Evolutionary conservation across 2,329 filamentous ascomycete genomes (phyloP).

Genomic region (Alternaria conjuncta): DNA sequence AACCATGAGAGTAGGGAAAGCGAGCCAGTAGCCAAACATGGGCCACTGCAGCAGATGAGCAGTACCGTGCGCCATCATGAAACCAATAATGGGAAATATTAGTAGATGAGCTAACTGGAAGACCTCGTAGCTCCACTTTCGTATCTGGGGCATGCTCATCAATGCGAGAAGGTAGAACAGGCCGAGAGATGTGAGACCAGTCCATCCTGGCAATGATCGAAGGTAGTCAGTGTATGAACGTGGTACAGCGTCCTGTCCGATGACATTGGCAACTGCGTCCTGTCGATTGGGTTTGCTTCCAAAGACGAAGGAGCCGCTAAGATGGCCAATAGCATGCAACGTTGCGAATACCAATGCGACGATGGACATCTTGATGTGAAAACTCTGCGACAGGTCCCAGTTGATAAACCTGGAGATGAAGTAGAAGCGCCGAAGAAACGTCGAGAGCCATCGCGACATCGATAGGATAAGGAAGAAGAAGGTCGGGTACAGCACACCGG

Average conservation of each 20-base stretch:
- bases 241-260: conserved; percentile 55
- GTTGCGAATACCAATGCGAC: conserved; percentile 59
- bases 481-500: conserved; percentile 63
- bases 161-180: conserved; percentile 59
- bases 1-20: conserved; percentile 60
- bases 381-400: conserved; percentile 62
- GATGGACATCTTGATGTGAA: conserved; percentile 63
- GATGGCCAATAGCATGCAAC: conserved; percentile 61
- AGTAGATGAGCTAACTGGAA: conserved; percentile 65
- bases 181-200: conserved; percentile 57
- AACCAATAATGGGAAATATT: conserved; percentile 64
- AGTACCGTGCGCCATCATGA: conserved; percentile 63
- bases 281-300: conserved; percentile 57
- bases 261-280: conserved; percentile 52
- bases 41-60: conserved; percentile 59
- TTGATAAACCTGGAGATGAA: conserved; percentile 63
- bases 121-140: conserved; percentile 61
- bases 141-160: conserved; percentile 59
- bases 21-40: conserved; percentile 65
- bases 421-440: conserved; percentile 59
- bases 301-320: conserved; percentile 60
- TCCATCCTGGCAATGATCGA: conserved; percentile 58
- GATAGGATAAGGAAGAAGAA: conserved; percentile 65
- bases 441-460: conserved; percentile 65
- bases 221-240: conserved; percentile 57